Evolutionary conservation across 2,329 filamentous ascomycete genomes (phyloP).

Genomic region (Cladosporium austrohemisphaericum): DNA sequence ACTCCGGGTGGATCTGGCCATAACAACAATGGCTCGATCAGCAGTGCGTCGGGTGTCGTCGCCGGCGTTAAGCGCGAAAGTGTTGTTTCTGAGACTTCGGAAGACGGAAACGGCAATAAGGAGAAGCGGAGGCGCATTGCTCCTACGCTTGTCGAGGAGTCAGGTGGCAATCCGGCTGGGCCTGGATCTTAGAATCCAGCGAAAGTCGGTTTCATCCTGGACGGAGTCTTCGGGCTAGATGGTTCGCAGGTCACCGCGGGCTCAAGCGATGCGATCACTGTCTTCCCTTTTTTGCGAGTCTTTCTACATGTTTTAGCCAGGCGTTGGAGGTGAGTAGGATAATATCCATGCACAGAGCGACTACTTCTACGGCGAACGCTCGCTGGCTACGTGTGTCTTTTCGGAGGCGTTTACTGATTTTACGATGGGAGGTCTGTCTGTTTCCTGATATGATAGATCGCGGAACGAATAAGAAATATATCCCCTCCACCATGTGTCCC

Average conservation of each 20-base stretch:
- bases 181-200: background rate
- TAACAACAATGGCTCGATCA: background rate
- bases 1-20: conserved; percentile 57
- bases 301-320: conserved; percentile 13
- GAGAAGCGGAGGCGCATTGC: conserved; percentile 46
- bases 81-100: conserved; percentile 30
- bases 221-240: too few relatives aligned
- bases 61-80: conserved; percentile 31
- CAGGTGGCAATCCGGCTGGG: background rate
- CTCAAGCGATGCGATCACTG: too few relatives aligned
- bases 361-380: background rate
- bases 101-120: conserved; percentile 34
- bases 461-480: too few relatives aligned
- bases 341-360: too few relatives aligned
- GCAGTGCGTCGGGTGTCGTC: conserved; percentile 14
- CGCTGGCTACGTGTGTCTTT: background rate
- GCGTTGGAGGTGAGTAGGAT: conserved; percentile 16
- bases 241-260: background rate
- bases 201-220: too few relatives aligned
- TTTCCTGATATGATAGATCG: too few relatives aligned
- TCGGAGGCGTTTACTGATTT: background rate
- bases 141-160: conserved; percentile 35
- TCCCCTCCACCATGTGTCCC: too few relatives aligned
- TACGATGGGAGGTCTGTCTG: too few relatives aligned
- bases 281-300: background rate